Base-by-base conservation (phyloP, 2,329 filamentous ascomycete species). In the Laburnicola sp. region DNA sequence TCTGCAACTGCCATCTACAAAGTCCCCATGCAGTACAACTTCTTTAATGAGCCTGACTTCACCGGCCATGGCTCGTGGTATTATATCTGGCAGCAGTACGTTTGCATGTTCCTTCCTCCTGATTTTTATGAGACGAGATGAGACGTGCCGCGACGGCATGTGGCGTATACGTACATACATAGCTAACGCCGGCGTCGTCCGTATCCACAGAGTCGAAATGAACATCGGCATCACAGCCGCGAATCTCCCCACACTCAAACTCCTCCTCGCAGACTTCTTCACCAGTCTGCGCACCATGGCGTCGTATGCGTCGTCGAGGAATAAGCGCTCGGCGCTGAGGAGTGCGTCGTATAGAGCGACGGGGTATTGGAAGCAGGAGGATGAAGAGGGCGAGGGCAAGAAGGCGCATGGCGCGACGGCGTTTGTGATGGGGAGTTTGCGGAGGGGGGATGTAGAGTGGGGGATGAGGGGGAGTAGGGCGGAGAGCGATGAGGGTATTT, bases 151-250 rank as follows among this genome's bases (percentile, higher is more conserved):
- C 16, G 16, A 16, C 16, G 16, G 16, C 16, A 16, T 16, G 16
- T 16, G 16, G 16, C 16, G 16, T 16, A 16, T 16, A 16, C 16
- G 16, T 16, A 16, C 16, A 16, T 16, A 1, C 16, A 16, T 16
- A 16, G 16, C 16, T 16, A 16, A 16, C 16, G 16, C 16, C 16
- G 16, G 16, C 16, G 16, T 75, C 62, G 75, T 36, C 4, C 2
- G 22, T 27, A 1, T 4, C 32, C 28, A 11, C 28, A 63, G 59
- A 35, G 61, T 69, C n/a, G 66, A 69, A 41, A 60, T 69, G 57
- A 58, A 68, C 51, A 53, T 68, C 7, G 64, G 65, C n/a, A 66
- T 69, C 43, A 62, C 63, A 30, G 66, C 64, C 8, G 63, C 64
- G 28, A 65, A 62, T 32, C 59, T 69, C 1, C 65, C 65, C 7